A percentile compares a stretch with the other conserved stretches of the same genome.
phyloP scores from a whole-genome alignment of 345 rosid genomes.

The Anastatica hierochuntica region DNA sequence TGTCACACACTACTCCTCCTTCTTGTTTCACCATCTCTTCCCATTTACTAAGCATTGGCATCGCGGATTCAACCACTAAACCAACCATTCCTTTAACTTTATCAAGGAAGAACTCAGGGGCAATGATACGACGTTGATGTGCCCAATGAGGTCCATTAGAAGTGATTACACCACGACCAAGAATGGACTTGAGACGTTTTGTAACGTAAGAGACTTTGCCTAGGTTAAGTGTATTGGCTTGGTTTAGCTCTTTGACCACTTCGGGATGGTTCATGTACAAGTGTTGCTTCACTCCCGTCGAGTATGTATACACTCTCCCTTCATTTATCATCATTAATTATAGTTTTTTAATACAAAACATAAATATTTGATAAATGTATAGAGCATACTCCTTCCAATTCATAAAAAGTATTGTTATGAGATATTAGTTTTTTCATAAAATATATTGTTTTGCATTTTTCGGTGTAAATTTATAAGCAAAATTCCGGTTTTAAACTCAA shows the following conservation, averaged over 20 bases:
- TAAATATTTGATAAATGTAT: not conserved
- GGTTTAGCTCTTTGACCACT: constrained; percentile 68
- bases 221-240: constrained; percentile 38
- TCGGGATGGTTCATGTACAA: constrained; percentile 57
- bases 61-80: constrained; percentile 44
- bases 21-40: constrained; percentile 20
- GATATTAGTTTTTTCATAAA: too few species aligned
- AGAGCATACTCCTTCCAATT: too few species aligned
- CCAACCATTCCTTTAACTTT: constrained; percentile 78
- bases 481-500: too few species aligned
- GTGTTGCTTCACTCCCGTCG: constrained; percentile 62
- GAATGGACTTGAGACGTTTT: constrained; percentile 46
- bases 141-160: constrained; percentile 67
- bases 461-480: too few species aligned
- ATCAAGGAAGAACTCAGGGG: constrained; percentile 67
- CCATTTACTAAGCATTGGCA: constrained; percentile 46
- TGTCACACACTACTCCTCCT: constrained; percentile 29
- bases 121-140: constrained; percentile 56
- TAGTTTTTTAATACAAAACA: not conserved
- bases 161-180: constrained; percentile 64
- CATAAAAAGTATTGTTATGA: too few species aligned
- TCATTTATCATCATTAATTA: constrained; percentile 32
- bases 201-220: constrained; percentile 67
- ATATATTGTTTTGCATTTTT: too few species aligned
- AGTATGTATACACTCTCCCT: constrained; percentile 56